Conservation (phyloP, 1,139 yeast genomes). For the Maudiozyma humilis region DNA sequence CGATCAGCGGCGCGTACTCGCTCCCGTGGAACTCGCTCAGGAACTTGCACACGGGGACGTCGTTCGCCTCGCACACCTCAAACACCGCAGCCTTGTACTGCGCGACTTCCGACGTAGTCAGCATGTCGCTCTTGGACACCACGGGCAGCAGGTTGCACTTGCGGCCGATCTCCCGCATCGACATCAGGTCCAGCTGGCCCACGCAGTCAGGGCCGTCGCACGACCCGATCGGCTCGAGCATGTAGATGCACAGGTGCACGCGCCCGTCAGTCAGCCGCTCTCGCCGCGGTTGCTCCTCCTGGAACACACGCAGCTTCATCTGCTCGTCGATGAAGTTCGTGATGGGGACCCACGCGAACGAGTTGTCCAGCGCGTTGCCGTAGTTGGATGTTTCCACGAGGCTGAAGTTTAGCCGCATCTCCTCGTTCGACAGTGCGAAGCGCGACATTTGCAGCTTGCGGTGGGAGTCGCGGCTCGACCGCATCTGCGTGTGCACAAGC, state of each 20-base stretch:
- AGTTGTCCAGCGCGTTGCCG: constrained; percentile 62
- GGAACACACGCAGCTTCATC: constrained; percentile 48
- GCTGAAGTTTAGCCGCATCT: constrained; percentile 44
- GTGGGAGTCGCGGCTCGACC: constrained; percentile 22
- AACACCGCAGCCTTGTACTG: constrained; percentile 41
- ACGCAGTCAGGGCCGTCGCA: constrained; percentile 41
- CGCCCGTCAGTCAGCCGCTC: constrained; percentile 43
- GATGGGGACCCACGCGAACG: constrained; percentile 50
- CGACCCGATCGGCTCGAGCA: constrained; percentile 43
- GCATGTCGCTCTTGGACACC: constrained; percentile 66
- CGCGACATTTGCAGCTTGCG: not conserved
- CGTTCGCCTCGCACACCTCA: constrained; percentile 38
- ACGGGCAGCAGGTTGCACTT: constrained; percentile 72
- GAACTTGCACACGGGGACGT: constrained; percentile 51
- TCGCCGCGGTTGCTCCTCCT: constrained; percentile 68
- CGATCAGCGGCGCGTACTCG: not conserved
- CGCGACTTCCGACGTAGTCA: constrained; percentile 36
- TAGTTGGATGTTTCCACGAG: constrained; percentile 71
- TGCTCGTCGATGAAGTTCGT: constrained; percentile 54
- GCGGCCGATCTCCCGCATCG: constrained; percentile 58
- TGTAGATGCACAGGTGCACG: constrained; percentile 71
- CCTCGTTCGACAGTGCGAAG: constrained; percentile 41
- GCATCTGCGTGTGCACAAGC: no score
- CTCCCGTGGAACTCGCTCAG: constrained; percentile 26
- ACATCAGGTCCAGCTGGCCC: constrained; percentile 48